Base-by-base conservation (phyloP, 805 yeast genomes). In the Saccharomycopsis sp. region DNA sequence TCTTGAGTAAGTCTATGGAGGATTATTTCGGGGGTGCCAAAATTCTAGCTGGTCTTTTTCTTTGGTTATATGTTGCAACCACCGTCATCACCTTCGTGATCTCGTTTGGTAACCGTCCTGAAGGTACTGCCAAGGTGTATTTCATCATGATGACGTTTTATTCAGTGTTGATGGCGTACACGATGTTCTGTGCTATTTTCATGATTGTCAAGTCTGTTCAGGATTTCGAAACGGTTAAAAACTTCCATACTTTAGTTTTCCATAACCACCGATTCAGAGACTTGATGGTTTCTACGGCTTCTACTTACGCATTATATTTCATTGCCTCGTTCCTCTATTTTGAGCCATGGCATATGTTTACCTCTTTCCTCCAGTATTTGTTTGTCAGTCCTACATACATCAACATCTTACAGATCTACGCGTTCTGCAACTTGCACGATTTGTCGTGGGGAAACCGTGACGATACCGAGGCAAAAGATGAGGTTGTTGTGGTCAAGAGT, bases 391-490 rank as follows among this genome's bases (percentile, higher is more conserved):
- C 99, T 0, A 83, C 96, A 0, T 94, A 92, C 70, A 85, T 91
- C 72, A 92, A 93, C 67, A 93, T 92, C 56, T 76, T 93, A 68
- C 91, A 90, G 71, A 93, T 93, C 62, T 93, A 93, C 72, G 96
- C 98, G 1, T 92, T 93, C 70, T 92, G 97, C 76, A 93, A 93
- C 72, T 86, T 93, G 61, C 97, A 93, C 71, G 99, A 93, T 75
- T 85, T 93, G 53, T 88, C 97, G 3, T 93, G 98, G 98, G 98
- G 98, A 70, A 93, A 97, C 2, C 89, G 92, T 70, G 97, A 96
- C 53, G 89, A 85, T 19, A 20, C 25, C n/a, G 55, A 53, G 8
- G 50, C 38, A 22, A 38, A 49, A 19, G 58, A 57, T 55, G 85
- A 84, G 62, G 61, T 49, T 14, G 66, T 72, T 35, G 72, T 69